Evolutionary conservation across 1,284 basidiomycete species (phyloP), one percentile per base, ranked within the genome.

Genomic region (Moesziomyces sp.): DNA sequence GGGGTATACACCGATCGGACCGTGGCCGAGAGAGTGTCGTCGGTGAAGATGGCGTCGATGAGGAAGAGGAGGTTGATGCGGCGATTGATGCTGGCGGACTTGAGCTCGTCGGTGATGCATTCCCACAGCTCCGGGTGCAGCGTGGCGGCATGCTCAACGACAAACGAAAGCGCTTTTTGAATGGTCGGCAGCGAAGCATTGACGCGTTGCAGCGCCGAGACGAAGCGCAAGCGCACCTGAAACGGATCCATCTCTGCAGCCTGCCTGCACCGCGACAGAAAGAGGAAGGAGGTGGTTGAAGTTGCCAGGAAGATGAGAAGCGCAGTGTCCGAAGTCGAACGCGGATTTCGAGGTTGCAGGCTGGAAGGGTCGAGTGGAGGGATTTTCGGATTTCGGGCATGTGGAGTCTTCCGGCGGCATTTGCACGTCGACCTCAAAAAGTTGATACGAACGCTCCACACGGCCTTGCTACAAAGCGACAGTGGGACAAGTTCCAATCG

Each of bases 61-160:
- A 96, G 91, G 84, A 97, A 94, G 0, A 97, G 86, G 63, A 97
- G 91, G 85, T 97, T 97, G 80, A 97, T 94, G 19, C 93, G 89
- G 23, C 91, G 89, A 84, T 97, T 97, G 44, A 97, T 89, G 1
- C 91, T 90, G 43, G 91, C 93, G 88, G 48, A 18, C 11, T 93
- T 94, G 82, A 91, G 93, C 86, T 96, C 92, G 81, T 96, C 93
- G 21, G 94, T 86, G 50, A 97, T 89, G 80, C 94, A 97, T 74
- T 95, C 93, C 94, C 94, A 97, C 5, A 98, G 86, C 83, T 97
- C 94, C 76, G 96, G 92, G 40, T 58, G 57, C 11, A 92, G 92
- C 64, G 92, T 87, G 1, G 90, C 86, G 58, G 91, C 93, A 83
- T 93, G 90, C 83, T 93, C 94, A 66, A 96, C 87, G 2, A 93